Percentiles rank a stretch among this genome's conserved stretches.
Evolutionary conservation across 83 land plant species (phyloP).

Genomic region (Picea abies): DNA sequence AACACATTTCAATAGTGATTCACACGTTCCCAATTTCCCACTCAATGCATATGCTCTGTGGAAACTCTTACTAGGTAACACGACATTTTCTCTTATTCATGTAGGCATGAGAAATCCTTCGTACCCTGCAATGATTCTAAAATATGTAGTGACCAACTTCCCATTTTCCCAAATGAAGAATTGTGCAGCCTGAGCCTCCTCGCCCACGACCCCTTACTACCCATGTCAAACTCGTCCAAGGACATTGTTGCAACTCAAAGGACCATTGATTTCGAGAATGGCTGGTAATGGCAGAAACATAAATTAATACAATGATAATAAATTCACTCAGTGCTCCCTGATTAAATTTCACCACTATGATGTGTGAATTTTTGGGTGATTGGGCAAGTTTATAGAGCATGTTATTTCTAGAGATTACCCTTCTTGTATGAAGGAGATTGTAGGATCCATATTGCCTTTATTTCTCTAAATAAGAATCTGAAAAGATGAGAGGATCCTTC

Average conservation of each 20-base stretch:
- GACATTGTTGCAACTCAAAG: conserved; percentile 34
- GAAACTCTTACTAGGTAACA: no score
- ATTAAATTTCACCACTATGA: neutral
- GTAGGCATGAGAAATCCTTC: no score
- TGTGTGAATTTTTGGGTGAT: neutral
- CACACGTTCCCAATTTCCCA: no score
- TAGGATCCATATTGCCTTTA: conserved; percentile 31
- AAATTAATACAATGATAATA: neutral
- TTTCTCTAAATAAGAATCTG: conserved; percentile 27
- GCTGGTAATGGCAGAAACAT: conserved; percentile 17
- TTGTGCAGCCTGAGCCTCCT: no score
- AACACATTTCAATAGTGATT: no score
- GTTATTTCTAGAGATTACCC: conserved; percentile 43
- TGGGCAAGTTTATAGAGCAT: conserved; percentile 40
- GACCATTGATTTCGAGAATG: conserved; percentile 19
- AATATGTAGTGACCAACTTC: no score
- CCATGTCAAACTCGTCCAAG: conserved; percentile 19
- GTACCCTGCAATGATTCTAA: no score
- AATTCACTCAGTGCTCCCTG: neutral
- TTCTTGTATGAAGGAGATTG: conserved; percentile 28
- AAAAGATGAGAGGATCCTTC: conserved; percentile 43
- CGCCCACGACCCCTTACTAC: no score
- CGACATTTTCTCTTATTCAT: no score
- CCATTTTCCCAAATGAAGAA: no score
- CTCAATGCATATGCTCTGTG: no score